A percentile compares a stretch with the other conserved stretches of the same genome.
Conservation (phyloP, 2,329 filamentous ascomycete species). For the Paraconiothyrium sp. region DNA sequence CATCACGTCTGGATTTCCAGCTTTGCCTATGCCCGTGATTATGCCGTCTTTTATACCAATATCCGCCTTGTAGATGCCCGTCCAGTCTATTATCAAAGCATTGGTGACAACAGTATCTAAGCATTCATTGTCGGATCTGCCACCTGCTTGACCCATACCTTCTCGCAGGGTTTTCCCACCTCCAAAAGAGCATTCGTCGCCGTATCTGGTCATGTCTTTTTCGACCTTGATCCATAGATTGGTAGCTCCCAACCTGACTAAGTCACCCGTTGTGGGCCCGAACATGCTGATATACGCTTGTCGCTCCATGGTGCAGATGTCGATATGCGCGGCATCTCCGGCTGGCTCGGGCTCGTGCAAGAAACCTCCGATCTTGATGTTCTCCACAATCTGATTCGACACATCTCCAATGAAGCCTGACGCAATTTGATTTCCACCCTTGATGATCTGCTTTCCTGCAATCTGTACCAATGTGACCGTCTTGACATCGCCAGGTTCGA, state of each 20-base stretch:
- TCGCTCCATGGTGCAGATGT: conserved; percentile 76
- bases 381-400: conserved; percentile 71
- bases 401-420: conserved; percentile 73
- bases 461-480: conserved; percentile 92
- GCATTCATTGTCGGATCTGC: conserved; percentile 73
- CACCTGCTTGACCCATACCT: conserved; percentile 93
- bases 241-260: conserved; percentile 82
- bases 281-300: conserved; percentile 88
- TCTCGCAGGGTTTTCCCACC: conserved; percentile 93
- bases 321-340: conserved; percentile 64
- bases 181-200: conserved; percentile 94
- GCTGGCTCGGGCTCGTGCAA: conserved; percentile 76
- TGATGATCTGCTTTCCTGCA: conserved; percentile 79
- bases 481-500: conserved; percentile 92
- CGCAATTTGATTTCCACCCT: conserved; percentile 84
- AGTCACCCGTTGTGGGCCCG: conserved; percentile 87
- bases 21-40: conserved; percentile 91
- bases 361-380: conserved; percentile 77
- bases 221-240: conserved; percentile 93
- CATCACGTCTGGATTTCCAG: conserved; percentile 98
- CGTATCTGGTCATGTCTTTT: conserved; percentile 82
- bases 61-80: conserved; percentile 94
- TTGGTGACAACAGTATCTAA: conserved; percentile 90
- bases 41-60: conserved; percentile 90
- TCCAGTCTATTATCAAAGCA: conserved; percentile 89